Evolutionary conservation across 306 rosid species (phyloP).

Genomic region (Prunus fruticosa): DNA sequence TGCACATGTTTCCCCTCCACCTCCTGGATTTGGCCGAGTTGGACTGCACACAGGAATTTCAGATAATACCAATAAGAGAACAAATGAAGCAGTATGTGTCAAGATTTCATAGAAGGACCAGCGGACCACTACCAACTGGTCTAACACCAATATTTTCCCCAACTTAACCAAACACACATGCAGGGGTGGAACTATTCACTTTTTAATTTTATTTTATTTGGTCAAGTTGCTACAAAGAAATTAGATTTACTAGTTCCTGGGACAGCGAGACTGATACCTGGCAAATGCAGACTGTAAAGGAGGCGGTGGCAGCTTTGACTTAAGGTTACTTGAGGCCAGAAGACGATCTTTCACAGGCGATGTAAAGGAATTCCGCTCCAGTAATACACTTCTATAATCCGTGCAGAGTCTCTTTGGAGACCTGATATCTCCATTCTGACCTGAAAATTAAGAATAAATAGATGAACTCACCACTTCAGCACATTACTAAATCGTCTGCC

Average conservation of each 20-base stretch:
- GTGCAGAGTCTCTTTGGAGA: conserved; percentile 81
- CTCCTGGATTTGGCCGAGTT: conserved; percentile 96
- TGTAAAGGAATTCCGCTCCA: conserved; percentile 75
- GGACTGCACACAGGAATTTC: conserved; percentile 59
- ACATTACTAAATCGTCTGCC: not conserved
- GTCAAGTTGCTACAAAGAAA: conserved; percentile 12
- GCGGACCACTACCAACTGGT: no score
- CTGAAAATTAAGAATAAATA: conserved; percentile 44
- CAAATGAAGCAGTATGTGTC: not conserved
- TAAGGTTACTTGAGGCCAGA: conserved; percentile 59
- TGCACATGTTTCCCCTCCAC: conserved; percentile 99
- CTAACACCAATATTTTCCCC: no score
- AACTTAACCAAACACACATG: no score
- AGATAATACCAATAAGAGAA: conserved; percentile 8
- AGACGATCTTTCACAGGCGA: conserved; percentile 93
- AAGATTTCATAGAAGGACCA: no score
- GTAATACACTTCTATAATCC: conserved; percentile 62
- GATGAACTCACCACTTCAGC: conserved; percentile 12
- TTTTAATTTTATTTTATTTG: no score
- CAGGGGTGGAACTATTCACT: no score
- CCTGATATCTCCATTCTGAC: conserved; percentile 75
- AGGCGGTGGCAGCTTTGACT: conserved; percentile 79
- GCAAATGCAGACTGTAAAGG: conserved; percentile 98
- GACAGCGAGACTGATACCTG: conserved; percentile 45
- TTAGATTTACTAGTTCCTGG: conserved; percentile 15